Evolutionary conservation across 2,329 filamentous ascomycete genomes (phyloP), one percentile per base, ranked within the genome.

Genomic region (Penicillium brevicompactum): DNA sequence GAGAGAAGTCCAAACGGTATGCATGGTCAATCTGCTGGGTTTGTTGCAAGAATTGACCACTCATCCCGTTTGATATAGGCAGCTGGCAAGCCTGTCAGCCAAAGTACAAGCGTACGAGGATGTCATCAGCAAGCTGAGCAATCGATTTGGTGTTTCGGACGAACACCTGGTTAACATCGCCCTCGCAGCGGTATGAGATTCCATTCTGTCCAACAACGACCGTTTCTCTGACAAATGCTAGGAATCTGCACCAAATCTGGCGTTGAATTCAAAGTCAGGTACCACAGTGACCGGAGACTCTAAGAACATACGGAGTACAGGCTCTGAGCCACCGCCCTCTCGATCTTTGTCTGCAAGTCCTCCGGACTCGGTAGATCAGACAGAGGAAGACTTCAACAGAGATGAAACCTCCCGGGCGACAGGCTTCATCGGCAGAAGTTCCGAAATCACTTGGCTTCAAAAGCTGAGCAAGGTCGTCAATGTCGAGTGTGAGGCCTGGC

Each of bases 371-470:
- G 63, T 72, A n/a, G 77, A 77, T 51, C 67, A 71, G 32, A 73
- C 76, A 6, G 70, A 75, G 27, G 74, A 78, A 61, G 77, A 78
- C 49, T 78, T 76, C 56, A 74, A 75, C 37, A 67, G 67, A 51
- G 70, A 74, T 38, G 71, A 74, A 34, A 60, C 64, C 14, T 66
- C 73, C n/a, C 67, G 72, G 34, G 69, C 71, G 8, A 77, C 73
- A 5, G 74, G 76, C 0, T 79, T 73, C 51, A 74, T 77, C 59
- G 77, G 77, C 8, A 75, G 73, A 55, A 76, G 74, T 53, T 78
- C 76, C 0, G 76, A 78, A 44, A 70, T 78, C n/a, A 70, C 67
- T 32, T 79, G 77, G 77, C 64, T 78, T 8, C 75, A 78, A 42
- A 70, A 64, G 18, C 59, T 78, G 9, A 67, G 61, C 34, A 70